Percentiles rank a stretch among this genome's conserved stretches.
phyloP scores from a whole-genome alignment of 1,284 basidiomycete species.

The Ceratobasidium sp. region DNA sequence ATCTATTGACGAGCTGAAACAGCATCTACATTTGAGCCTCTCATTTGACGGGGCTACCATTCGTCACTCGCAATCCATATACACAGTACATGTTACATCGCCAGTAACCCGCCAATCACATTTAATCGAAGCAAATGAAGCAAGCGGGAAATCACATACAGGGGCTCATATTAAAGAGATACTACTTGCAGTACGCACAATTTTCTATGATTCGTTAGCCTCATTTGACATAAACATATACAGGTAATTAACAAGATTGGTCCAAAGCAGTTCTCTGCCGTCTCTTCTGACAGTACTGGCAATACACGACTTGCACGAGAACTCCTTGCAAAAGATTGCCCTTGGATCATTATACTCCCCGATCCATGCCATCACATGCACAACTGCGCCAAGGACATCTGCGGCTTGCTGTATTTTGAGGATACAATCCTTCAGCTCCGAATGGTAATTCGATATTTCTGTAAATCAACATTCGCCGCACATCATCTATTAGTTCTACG shows the following conservation, averaged over 20 bases:
- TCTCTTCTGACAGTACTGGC: conserved; percentile 53
- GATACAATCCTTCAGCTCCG: conserved; percentile 47
- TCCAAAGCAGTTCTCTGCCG: conserved; percentile 47
- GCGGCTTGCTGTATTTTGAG: conserved; percentile 49
- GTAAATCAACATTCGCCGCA: conserved; percentile 50
- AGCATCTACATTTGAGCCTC: conserved; percentile 12
- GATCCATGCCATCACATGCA: conserved; percentile 54
- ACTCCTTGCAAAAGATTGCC: conserved; percentile 46
- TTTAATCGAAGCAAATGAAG: conserved; percentile 48
- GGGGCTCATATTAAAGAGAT: conserved; percentile 10
- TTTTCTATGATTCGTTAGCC: too few relatives aligned
- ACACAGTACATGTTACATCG: conserved; percentile 50
- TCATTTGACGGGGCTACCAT: conserved; percentile 16
- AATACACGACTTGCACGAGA: conserved; percentile 51
- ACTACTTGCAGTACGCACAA: background rate
- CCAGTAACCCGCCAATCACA: conserved; percentile 40
- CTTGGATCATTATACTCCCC: conserved; percentile 51
- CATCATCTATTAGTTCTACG: conserved; percentile 47
- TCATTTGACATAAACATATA: too few relatives aligned
- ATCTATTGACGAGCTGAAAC: background rate
- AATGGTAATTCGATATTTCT: conserved; percentile 48
- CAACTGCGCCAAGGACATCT: conserved; percentile 52
- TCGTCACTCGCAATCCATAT: conserved; percentile 22
- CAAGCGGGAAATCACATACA: conserved; percentile 14
- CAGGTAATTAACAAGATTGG: conserved; percentile 52